Evolutionary conservation across 2,329 filamentous ascomycete genomes (phyloP), one percentile per base, ranked within the genome.

Genomic region (Nemania sp.): DNA sequence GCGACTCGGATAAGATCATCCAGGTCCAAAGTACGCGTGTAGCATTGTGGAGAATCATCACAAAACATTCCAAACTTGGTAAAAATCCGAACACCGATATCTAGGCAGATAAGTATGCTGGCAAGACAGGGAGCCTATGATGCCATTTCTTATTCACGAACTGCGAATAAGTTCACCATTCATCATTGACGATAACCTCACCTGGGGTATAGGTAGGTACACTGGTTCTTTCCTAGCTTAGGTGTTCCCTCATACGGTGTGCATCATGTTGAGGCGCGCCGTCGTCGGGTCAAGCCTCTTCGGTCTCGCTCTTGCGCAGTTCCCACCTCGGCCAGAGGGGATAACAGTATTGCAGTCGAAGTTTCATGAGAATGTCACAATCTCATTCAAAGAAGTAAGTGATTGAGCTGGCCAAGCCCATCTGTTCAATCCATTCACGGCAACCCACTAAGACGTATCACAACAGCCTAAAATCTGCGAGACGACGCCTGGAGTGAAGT

Each of bases 361-460:
- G 33, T 57, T 57, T 17, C 54, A 57, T n/a, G 50, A 57, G 36
- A 57, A 57, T 33, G 54, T 57, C 15, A 54, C 54, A 30, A 57
- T 57, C 14, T 57, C 54, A 20, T 57, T 49, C 26, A 57, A 54
- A 14, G 45, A 57, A 19, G 54, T 54, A n/a, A n/a, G n/a, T n/a
- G n/a, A 39, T 39, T 49, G n/a, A 24, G 4, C 22, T 2, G 31
- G 22, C 14, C 22, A 15, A 9, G 24, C 11, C 17, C 41, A 42
- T 43, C 3, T 12, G 1, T 12, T n/a, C 3, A 11, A 31, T 19
- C 23, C 2, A 26, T 30, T 34, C 14, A 5, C 17, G n/a, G n/a
- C 19, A 20, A 23, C 7, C 17, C 9, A 15, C 28, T 52, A 43
- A 52, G 26, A 48, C 2, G 12, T 40, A 49, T 31, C 7, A 22